phyloP scores from a whole-genome alignment of 495 filamentous ascomycete species.

The Diplogelasinospora grovesii region DNA sequence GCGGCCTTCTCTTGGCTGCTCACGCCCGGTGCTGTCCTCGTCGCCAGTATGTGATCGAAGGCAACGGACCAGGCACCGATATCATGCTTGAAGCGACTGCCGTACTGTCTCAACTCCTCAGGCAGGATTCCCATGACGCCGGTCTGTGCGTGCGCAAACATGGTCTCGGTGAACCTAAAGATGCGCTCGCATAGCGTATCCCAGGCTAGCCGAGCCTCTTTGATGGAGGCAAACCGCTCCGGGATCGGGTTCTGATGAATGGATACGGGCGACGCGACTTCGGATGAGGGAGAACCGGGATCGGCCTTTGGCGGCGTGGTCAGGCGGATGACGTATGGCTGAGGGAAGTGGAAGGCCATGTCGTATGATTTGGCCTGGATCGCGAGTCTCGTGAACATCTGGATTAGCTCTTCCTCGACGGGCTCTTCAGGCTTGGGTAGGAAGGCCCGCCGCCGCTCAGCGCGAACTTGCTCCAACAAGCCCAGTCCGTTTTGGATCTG shows the following conservation, averaged over 20 bases:
- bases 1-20: conserved; percentile 47
- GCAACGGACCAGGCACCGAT: conserved; percentile 46
- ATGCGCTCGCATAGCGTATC: conserved; percentile 45
- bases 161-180: conserved; percentile 47
- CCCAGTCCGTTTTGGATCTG: conserved; percentile 41
- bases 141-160: conserved; percentile 38
- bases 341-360: conserved; percentile 55
- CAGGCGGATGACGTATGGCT: conserved; percentile 48
- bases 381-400: conserved; percentile 51
- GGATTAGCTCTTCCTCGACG: conserved; percentile 50
- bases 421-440: conserved; percentile 36
- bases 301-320: conserved; percentile 29
- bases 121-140: conserved; percentile 45
- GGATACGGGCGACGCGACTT: conserved; percentile 36
- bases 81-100: conserved; percentile 33
- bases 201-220: conserved; percentile 43
- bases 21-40: conserved; percentile 39
- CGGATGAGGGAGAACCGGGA: conserved; percentile 35
- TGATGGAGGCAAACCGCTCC: conserved; percentile 37
- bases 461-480: conserved; percentile 38
- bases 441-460: conserved; percentile 31
- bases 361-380: conserved; percentile 56
- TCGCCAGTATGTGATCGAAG: conserved; percentile 43
- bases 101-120: conserved; percentile 35
- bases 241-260: conserved; percentile 36